phyloP scores from a whole-genome alignment of 768 basidiomycete genomes.

The Leccinellum albellum region DNA sequence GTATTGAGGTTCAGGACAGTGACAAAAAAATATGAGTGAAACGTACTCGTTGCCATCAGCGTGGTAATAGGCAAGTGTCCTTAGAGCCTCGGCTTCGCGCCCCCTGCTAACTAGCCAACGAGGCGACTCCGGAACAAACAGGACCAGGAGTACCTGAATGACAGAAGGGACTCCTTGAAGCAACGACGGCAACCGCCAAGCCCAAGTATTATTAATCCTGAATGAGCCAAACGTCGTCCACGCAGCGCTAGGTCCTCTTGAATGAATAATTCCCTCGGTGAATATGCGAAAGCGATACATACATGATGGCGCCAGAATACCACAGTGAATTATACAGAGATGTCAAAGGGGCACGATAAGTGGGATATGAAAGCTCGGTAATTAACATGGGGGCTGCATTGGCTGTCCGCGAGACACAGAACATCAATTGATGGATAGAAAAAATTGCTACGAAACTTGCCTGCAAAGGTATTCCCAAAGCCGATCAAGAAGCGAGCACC shows the following conservation, averaged over 20 bases:
- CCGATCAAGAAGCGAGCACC: conserved; percentile 77
- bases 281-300: conserved; percentile 20
- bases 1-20: neutral
- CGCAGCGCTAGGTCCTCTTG: conserved; percentile 45
- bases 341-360: conserved; percentile 74
- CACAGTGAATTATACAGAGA: conserved; percentile 80
- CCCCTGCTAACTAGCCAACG: conserved; percentile 80
- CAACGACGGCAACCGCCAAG: conserved; percentile 78
- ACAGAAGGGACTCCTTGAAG: conserved; percentile 70
- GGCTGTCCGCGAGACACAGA: conserved; percentile 30
- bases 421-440: neutral
- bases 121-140: conserved; percentile 76
- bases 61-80: conserved; percentile 76
- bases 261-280: neutral
- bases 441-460: conserved; percentile 27
- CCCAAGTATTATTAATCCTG: conserved; percentile 62
- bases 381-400: conserved; percentile 80
- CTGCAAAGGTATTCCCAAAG: conserved; percentile 70
- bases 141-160: conserved; percentile 61
- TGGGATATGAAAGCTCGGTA: conserved; percentile 78
- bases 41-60: conserved; percentile 64
- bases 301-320: conserved; percentile 83
- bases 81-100: conserved; percentile 60
- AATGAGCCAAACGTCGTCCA: conserved; percentile 84
- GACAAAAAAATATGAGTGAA: neutral